Base-by-base conservation (phyloP, 2,329 filamentous ascomycete genomes). In the Lecanosticta acicola region DNA sequence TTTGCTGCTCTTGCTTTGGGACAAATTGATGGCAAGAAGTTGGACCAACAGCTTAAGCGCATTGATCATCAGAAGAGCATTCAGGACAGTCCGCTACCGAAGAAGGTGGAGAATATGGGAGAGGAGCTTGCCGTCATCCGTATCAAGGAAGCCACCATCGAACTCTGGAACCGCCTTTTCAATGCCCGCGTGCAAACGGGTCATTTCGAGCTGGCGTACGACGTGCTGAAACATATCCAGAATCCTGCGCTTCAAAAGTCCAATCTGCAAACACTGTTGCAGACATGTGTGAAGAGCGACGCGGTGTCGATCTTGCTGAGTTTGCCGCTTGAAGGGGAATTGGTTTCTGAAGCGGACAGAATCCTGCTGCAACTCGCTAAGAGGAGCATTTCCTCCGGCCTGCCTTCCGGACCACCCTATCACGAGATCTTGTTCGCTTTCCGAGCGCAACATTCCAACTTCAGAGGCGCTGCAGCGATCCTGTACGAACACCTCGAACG, bases 351-450 rank as follows among this genome's bases (percentile, higher is more conserved):
- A 18, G 84, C 96, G 14, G 91, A 98, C 62, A 79, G 81, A 3
- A 82, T 88, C 32, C 78, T 98, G 9, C 72, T 79, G 4, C 79
- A 82, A 29, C 80, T 87, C 58, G 88, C 86, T 63, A 79, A 79
- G 53, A 78, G 79, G 45, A 80, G 83, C 29, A 72, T 80, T 35
- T 42, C 44, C 18, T 49, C 53, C 13, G 49, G 45, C 3, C 45
- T 49, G 5, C 33, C 46, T 17, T 56, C 60, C 4, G 50, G 51
- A 8, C 77, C 81, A 0, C 85, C 87, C 3, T 94, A 90, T 62
- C 87, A 93, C 62, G 86, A 91, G 59, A 84, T 96, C 46, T 79
- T 97, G 39, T 95, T 96, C 65, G 83, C 90, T 2, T 96, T 91
- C 80, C 82, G 93, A 41, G 84, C 95, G 55, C 82, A 82, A 51